Evolutionary conservation across 1,284 basidiomycete species (phyloP), one percentile per base, ranked within the genome.

Genomic region (Sporisorium scitamineum): DNA sequence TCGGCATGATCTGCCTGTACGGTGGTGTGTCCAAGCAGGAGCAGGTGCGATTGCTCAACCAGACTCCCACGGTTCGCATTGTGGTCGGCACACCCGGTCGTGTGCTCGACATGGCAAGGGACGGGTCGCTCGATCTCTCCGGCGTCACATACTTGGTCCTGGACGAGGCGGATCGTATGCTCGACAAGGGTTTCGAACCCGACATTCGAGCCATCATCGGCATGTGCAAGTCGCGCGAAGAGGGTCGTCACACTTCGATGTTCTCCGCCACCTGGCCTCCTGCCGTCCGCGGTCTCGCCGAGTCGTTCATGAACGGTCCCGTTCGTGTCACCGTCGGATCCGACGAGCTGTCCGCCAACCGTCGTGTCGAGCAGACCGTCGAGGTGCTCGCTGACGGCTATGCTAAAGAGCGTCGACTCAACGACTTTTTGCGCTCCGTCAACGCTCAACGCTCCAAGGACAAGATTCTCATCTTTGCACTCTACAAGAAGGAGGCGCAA

Each of bases 211-310:
- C 90, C 63, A 99, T 99, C 82, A 95, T 99, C 71, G 91, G 90
- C 9, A 89, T 90, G 80, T 86, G 84, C 76, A 91, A 92, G 31
- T 92, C 92, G 77, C 71, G 79, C 57, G 76, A 81, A 44, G 67
- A 83, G 26, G 82, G 81, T 3, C 74, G 86, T 50, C 83, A 86
- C 70, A 87, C 87, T 6, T 84, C 82, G 66, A 87, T 87, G 87
- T 87, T 98, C 88, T 97, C 94, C 64, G 96, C 96, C 7, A 99
- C 96, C 3, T 99, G 96, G 96, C 96, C 96, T 0, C 94, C 96
- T 75, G 91, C 93, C 3, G 95, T 99, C n/a, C 90, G 96, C 65
- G 89, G 92, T 67, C 89, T 99, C n/a, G 97, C 97, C 0, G 90
- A 91, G 80, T 91, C 94, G 7, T 99, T 99, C 87, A 92, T 94